Percentiles rank a stretch among this genome's conserved stretches.
These are phyloP conservation scores for Flaveria brownii DNA, from an alignment of 129 eudicot genomes.

Conservation along the genomic window DNA sequence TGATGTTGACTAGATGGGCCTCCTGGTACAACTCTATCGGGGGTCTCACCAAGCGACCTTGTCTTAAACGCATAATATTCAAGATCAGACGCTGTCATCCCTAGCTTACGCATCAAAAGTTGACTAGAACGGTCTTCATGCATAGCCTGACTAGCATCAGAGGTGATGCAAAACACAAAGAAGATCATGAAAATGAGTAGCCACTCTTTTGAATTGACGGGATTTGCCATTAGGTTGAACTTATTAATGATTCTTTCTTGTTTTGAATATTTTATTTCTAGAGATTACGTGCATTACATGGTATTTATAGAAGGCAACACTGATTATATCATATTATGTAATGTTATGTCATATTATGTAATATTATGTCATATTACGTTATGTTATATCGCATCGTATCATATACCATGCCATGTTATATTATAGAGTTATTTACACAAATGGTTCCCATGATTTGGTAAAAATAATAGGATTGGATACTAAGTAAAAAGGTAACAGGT, in stretches of 20 bases:
- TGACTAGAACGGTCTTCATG: slow-evolving; percentile 20
- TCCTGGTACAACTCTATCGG: slow-evolving; percentile 7
- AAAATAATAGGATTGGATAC: too few relatives aligned
- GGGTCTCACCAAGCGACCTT: slow-evolving; percentile 30
- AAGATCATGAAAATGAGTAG: slow-evolving; percentile 6
- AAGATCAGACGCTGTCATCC: slow-evolving; percentile 33
- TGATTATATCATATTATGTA: too few relatives aligned
- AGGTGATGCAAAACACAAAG: background rate
- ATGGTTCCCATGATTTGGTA: too few relatives aligned
- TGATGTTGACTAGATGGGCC: too few relatives aligned
- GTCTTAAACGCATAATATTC: slow-evolving; percentile 28
- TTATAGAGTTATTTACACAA: too few relatives aligned
- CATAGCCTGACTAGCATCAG: slow-evolving; percentile 16
- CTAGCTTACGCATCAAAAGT: slow-evolving; percentile 37
- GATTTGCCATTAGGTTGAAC: slow-evolving; percentile 25
- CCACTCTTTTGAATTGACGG: slow-evolving; percentile 10
- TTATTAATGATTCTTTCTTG: background rate
- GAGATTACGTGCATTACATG: too few relatives aligned
- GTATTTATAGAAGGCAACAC: too few relatives aligned
- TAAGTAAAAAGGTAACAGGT: too few relatives aligned
- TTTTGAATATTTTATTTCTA: background rate
- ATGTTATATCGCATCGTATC: too few relatives aligned
- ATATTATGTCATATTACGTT: too few relatives aligned
- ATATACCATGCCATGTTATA: too few relatives aligned
- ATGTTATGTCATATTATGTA: too few relatives aligned